A percentile compares a stretch with the other conserved stretches of the same genome.
Conservation (phyloP, 805 yeast genomes). For the Zygoascus tannicola region DNA sequence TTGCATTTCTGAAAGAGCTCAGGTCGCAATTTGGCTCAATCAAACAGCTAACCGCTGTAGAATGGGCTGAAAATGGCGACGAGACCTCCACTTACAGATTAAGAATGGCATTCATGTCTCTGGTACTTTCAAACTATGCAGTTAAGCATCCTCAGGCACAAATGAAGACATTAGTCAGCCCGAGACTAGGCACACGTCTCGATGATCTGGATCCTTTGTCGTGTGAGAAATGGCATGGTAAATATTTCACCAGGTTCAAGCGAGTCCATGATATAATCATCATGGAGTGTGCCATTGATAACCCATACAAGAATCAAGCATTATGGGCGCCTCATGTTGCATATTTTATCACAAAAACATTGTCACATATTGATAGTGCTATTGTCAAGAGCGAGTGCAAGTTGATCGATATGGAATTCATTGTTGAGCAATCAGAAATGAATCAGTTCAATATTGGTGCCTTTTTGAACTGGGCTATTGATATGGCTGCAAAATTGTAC, state of each 20-base stretch:
- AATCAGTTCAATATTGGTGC: constrained; percentile 9
- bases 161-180: neutral
- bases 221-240: constrained; percentile 9
- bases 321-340: constrained; percentile 14
- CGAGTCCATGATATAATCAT: neutral
- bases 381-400: constrained; percentile 3
- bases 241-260: constrained; percentile 1
- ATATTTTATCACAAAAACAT: constrained; percentile 5
- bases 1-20: constrained; percentile 1
- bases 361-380: constrained; percentile 8
- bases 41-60: constrained; percentile 1
- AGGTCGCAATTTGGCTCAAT: neutral
- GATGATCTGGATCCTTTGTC: constrained; percentile 7
- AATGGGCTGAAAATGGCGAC: constrained; percentile 4
- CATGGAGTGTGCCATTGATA: neutral
- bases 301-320: constrained; percentile 4
- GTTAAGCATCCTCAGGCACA: neutral
- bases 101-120: constrained; percentile 2
- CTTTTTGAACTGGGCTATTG: constrained; percentile 1
- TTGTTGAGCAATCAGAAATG: constrained; percentile 11
- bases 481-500: neutral
- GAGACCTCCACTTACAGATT: neutral
- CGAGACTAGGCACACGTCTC: constrained; percentile 11
- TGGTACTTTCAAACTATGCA: neutral
- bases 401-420: constrained; percentile 13